These are phyloP conservation scores for Phytopythium kandeliae DNA, from an alignment of 352 stramenopile species.

Conservation along the genomic window DNA sequence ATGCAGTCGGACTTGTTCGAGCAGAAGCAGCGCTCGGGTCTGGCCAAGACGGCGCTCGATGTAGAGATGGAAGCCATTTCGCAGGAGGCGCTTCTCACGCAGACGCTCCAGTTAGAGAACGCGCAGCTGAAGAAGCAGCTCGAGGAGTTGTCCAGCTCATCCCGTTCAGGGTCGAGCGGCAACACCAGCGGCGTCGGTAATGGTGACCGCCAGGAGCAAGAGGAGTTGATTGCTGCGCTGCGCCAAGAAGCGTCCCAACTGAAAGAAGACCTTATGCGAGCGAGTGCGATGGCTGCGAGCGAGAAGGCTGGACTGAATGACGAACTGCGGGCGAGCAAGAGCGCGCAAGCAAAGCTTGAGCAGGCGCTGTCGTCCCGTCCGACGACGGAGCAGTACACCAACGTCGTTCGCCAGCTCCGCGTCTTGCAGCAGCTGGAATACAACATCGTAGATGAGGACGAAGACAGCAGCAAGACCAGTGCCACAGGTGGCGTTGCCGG, in stretches of 20 bases:
- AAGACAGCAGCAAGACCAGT: conserved; percentile 20
- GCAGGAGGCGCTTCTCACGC: conserved; percentile 74
- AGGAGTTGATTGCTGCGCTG: conserved; percentile 37
- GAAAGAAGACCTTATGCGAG: conserved; percentile 36
- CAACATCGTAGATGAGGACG: conserved; percentile 73
- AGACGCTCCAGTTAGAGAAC: conserved; percentile 79
- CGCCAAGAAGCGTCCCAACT: conserved; percentile 55
- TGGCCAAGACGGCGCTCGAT: conserved; percentile 54
- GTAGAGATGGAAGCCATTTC: conserved; percentile 88
- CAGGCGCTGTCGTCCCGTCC: conserved; percentile 51
- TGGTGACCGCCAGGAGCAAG: conserved; percentile 48
- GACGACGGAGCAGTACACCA: conserved; percentile 82
- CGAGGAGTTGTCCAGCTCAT: conserved; percentile 17
- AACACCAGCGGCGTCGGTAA: conserved; percentile 7
- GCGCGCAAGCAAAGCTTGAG: conserved; percentile 25
- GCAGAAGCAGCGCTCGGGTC: conserved; percentile 70
- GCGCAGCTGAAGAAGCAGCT: conserved; percentile 83
- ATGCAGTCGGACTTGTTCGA: conserved; percentile 91
- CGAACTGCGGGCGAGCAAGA: conserved; percentile 21
- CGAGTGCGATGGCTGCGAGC: conserved; percentile 14
- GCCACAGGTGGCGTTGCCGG: conserved; percentile 2
- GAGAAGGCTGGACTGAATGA: conserved; percentile 29
- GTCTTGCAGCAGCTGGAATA: conserved; percentile 92
- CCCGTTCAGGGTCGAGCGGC: not conserved
- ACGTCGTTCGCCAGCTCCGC: conserved; percentile 86